phyloP scores from a whole-genome alignment of 768 basidiomycete genomes.

The Lactarius evosmus region DNA sequence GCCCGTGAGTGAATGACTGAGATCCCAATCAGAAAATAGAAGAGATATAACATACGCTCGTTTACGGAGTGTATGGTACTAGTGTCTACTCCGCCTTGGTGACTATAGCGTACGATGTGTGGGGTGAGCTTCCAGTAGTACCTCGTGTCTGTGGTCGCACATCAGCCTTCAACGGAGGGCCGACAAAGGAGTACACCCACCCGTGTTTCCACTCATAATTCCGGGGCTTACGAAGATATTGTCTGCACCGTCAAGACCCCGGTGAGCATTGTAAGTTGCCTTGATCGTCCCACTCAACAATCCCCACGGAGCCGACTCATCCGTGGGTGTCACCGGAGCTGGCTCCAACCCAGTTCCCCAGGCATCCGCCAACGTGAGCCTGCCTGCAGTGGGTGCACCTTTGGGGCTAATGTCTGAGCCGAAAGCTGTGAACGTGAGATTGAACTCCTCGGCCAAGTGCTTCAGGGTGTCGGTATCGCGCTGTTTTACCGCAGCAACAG shows the following conservation, averaged over 20 bases:
- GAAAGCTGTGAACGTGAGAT: slow-evolving; percentile 43
- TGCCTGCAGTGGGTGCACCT: slow-evolving; percentile 35
- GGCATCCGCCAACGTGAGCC: slow-evolving; percentile 39
- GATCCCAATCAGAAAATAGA: neutral
- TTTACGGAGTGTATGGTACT: slow-evolving; percentile 63
- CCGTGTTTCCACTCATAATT: slow-evolving; percentile 38
- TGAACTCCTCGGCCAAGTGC: slow-evolving; percentile 37
- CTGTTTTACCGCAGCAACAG: slow-evolving; percentile 34
- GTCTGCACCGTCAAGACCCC: slow-evolving; percentile 29
- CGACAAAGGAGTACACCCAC: slow-evolving; percentile 27
- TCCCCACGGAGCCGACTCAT: slow-evolving; percentile 37
- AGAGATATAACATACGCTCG: slow-evolving; percentile 48
- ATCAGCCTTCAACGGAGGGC: neutral
- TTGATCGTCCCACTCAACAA: slow-evolving; percentile 46
- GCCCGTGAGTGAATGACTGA: neutral
- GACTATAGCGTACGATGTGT: slow-evolving; percentile 26
- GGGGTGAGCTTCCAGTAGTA: slow-evolving; percentile 25
- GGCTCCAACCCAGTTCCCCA: slow-evolving; percentile 39
- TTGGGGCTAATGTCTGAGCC: slow-evolving; percentile 34
- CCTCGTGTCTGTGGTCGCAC: slow-evolving; percentile 19
- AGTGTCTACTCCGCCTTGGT: slow-evolving; percentile 32
- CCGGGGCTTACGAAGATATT: slow-evolving; percentile 41
- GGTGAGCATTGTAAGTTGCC: slow-evolving; percentile 37
- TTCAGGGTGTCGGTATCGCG: slow-evolving; percentile 34
- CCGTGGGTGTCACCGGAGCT: slow-evolving; percentile 43